phyloP scores from a whole-genome alignment of 2,329 filamentous ascomycete species.

The Clathrospora elynae region DNA sequence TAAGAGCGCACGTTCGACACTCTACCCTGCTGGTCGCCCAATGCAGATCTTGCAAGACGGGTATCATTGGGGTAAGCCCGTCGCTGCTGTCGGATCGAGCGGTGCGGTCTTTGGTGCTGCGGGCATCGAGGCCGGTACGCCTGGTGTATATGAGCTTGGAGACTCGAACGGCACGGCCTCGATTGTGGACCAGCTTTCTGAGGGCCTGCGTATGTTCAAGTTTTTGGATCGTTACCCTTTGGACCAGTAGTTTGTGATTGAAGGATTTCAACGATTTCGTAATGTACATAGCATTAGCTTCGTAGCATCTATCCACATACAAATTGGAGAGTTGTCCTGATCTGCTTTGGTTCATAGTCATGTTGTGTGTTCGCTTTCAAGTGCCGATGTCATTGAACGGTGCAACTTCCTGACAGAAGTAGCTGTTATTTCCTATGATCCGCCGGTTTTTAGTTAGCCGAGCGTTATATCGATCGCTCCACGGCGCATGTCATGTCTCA shows the following conservation, averaged over 20 bases:
- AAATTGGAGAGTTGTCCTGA: no score
- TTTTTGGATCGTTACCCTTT: constrained; percentile 68
- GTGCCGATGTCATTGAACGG: no score
- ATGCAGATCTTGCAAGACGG: constrained; percentile 66
- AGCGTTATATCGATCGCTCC: no score
- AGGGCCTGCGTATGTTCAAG: constrained; percentile 67
- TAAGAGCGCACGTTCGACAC: constrained; percentile 49
- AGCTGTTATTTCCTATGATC: no score
- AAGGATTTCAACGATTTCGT: no score
- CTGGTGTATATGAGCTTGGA: constrained; percentile 45
- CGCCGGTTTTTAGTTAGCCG: no score
- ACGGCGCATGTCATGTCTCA: no score
- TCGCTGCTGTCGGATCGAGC: constrained; percentile 62
- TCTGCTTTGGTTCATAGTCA: no score
- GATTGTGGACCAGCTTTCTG: constrained; percentile 36
- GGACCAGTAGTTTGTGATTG: constrained; percentile 56
- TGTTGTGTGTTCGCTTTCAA: no score
- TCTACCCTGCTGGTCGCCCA: constrained; percentile 69
- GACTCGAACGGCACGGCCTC: constrained; percentile 14
- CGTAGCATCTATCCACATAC: no score
- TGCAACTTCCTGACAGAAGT: no score
- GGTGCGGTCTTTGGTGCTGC: constrained; percentile 50
- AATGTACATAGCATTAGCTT: no score
- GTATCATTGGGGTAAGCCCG: constrained; percentile 72
- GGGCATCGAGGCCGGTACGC: constrained; percentile 51